Evolutionary conservation across 129 eudicot genomes (phyloP).

Genomic region (carrot (Daucus carota)): DNA sequence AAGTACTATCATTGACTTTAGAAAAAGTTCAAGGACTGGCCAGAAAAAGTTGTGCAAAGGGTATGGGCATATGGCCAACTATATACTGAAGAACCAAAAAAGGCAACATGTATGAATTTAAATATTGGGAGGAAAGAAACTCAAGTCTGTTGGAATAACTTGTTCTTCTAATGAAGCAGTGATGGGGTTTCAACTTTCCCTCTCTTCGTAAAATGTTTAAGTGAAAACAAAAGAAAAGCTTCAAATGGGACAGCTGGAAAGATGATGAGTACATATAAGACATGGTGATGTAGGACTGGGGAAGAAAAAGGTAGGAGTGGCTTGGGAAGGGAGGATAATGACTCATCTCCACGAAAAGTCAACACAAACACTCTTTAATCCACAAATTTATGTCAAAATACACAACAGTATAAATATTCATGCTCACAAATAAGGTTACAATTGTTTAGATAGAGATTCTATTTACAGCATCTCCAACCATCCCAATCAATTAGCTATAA

Average conservation of each 20-base stretch:
- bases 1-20: neutral
- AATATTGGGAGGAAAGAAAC: neutral
- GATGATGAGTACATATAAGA: too few relatives aligned
- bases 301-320: neutral
- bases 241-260: too few relatives aligned
- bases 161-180: neutral
- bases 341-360: neutral
- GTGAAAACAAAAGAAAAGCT: neutral
- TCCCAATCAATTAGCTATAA: too few relatives aligned
- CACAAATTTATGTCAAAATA: neutral
- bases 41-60: neutral
- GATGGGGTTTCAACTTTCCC: neutral
- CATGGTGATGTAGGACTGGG: too few relatives aligned
- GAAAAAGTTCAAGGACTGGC: neutral
- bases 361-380: neutral
- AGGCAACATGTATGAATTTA: neutral
- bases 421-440: neutral
- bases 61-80: neutral
- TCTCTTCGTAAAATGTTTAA: neutral
- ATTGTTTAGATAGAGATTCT: neutral
- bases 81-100: too few relatives aligned
- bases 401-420: neutral
- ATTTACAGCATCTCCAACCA: too few relatives aligned
- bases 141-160: neutral
- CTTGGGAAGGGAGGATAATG: neutral